Conservation (phyloP, 1,284 basidiomycete genomes). For the Ceratobasidium sp. region DNA sequence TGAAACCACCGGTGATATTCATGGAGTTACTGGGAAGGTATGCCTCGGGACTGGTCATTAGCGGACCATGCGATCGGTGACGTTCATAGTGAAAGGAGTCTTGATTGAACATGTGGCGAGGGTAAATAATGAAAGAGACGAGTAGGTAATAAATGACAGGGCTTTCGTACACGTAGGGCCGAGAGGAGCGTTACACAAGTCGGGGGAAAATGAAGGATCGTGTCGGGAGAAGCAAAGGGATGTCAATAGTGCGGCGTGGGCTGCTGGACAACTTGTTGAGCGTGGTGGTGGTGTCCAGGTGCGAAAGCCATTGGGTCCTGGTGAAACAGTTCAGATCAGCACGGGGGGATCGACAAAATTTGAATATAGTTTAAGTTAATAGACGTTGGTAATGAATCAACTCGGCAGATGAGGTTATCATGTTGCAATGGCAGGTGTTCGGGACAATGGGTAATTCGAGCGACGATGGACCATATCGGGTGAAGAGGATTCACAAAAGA, state of each 20-base stretch:
- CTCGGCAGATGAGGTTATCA: too few species aligned
- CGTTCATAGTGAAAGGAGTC: not conserved
- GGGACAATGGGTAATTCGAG: not conserved
- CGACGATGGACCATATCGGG: not conserved
- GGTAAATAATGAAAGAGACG: not conserved
- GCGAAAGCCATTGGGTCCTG: constrained; percentile 34
- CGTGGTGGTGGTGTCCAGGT: constrained; percentile 17
- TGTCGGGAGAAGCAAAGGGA: not conserved
- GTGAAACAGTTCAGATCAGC: not conserved
- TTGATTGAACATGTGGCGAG: not conserved
- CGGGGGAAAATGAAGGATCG: not conserved
- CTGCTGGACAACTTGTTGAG: constrained; percentile 23
- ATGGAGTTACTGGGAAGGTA: not conserved
- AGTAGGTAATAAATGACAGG: not conserved
- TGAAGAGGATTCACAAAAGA: not conserved
- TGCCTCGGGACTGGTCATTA: too few species aligned
- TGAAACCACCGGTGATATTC: not conserved
- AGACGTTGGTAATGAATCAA: too few species aligned
- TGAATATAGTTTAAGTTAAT: not conserved
- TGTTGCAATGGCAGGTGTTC: too few species aligned
- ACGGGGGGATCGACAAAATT: not conserved
- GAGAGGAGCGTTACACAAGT: not conserved
- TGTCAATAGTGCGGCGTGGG: constrained; percentile 27
- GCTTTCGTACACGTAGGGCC: not conserved
- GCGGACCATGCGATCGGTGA: too few species aligned